Base-by-base conservation (phyloP, 1,139 yeast genomes). In the Komagataea norvegica region DNA sequence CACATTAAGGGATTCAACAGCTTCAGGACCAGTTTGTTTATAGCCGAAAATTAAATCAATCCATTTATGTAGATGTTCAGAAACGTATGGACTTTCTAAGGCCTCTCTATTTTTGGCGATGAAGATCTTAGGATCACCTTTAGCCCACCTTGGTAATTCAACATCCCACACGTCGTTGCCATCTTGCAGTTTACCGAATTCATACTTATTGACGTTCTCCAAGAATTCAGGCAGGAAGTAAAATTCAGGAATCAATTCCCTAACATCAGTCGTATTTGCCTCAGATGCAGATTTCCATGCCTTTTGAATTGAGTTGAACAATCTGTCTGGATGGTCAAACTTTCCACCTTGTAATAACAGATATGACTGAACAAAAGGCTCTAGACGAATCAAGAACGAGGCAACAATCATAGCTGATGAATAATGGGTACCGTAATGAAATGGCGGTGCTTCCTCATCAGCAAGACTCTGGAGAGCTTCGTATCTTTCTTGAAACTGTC, bases 401-500 rank as follows among this genome's bases (percentile, higher is more conserved):
- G 93, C 72, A 3, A 84, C 95, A 52, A 86, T 85, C 96, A 86
- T 86, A 0, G 95, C 94, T 0, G 94, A 84, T 0, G 95, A 85
- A 56, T 86, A 86, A 57, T 86, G 96, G 0, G 96, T 86, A 3
- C 96, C 96, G 54, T 86, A 86, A 57, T 86, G 95, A 59, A 86
- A 86, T 0, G 95, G 83, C 0, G 88, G 87, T 0, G 72, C 56
- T 18, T 55, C 52, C 23, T 70, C 66, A 39, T 77, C 79, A 1
- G 61, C 62, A 10, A 85, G 61, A 43, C 80, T 73, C 25, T 64
- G 69, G 34, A 82, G 56, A 0, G 93, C 88, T 25, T 79, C 79
- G 49, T 68, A 86, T 37, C 95, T 61, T 40, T 84, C 91, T 35
- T 63, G 61, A 50, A 86, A 86, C 49, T 77, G 77, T 1, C 54